Base-by-base conservation (phyloP, 306 rosid species). In the Styphnolobium japonicum region DNA sequence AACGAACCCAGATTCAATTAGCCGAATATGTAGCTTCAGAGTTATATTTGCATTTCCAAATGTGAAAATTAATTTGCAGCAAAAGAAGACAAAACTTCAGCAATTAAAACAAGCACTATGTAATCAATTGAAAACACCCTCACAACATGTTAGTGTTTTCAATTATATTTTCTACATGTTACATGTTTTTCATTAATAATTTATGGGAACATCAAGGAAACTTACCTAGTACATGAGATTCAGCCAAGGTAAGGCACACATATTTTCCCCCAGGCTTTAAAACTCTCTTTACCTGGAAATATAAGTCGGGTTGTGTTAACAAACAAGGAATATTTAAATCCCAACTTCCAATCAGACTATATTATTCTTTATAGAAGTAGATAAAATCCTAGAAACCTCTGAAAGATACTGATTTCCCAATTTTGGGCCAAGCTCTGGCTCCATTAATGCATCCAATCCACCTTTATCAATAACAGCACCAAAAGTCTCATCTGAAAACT, bases 391-490 rank as follows among this genome's bases (percentile, higher is more conserved):
- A 25, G 18, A 15, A 45, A 92, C 98, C 98, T 95, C 96, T 0
- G 91, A 84, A 23, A 95, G 85, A 85, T 91, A 95, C 80, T 85
- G 90, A 56, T 75, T 87, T 62, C 98, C 98, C 57, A 95, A 64
- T 76, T 85, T 88, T 12, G 96, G 78, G n/a, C 98, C 98, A 69
- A 78, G 87, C 72, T 92, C 89, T 5, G 98, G 98, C 83, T 95
- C 98, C 98, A 92, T 95, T 46, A 95, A 81, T 77, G 98, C 98
- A 81, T 95, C 98, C 88, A 95, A 80, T 58, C 97, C 98, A 71
- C 98, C 98, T 87, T 95, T 95, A 76, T 95, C 98, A 76, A 95
- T 67, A 21, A 95, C 90, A 4, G 78, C 88, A 76, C 70, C 83
- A 49, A 92, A 92, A 14, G 75, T 81, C 25, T 80, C 92, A 21